phyloP scores from a whole-genome alignment of 2,329 filamentous ascomycete genomes.

The Allantophomopsis cytisporea region DNA sequence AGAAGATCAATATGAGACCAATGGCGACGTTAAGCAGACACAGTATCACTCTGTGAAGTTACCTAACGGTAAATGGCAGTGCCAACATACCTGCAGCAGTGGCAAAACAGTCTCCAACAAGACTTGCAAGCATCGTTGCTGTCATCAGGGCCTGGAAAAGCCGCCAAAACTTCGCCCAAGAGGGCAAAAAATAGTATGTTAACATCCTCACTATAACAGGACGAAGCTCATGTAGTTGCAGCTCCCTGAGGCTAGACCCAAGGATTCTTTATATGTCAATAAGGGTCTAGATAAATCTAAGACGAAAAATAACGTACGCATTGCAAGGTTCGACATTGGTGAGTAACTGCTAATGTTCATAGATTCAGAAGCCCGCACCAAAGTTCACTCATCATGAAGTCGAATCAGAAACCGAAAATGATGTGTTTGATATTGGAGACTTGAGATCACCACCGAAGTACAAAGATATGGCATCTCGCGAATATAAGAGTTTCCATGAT shows the following conservation, averaged over 20 bases:
- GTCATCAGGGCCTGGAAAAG: slow-evolving; percentile 56
- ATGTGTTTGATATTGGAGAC: too few relatives aligned
- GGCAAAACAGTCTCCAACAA: slow-evolving; percentile 21
- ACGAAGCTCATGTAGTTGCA: neutral
- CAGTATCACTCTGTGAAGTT: slow-evolving; percentile 33
- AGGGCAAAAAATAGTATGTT: neutral
- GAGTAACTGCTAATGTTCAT: neutral
- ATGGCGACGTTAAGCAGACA: slow-evolving; percentile 2
- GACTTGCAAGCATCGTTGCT: slow-evolving; percentile 59
- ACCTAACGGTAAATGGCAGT: slow-evolving; percentile 59
- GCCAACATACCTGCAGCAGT: slow-evolving; percentile 52
- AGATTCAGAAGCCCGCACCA: too few relatives aligned
- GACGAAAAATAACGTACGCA: neutral
- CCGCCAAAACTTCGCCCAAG: slow-evolving; percentile 20
- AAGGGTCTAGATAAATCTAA: neutral
- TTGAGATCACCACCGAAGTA: too few relatives aligned
- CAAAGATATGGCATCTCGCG: too few relatives aligned
- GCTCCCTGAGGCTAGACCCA: neutral
- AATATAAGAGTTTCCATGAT: too few relatives aligned
- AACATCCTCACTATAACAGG: neutral
- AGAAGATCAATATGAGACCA: slow-evolving; percentile 1
- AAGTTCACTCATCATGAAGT: too few relatives aligned
- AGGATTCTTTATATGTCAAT: neutral
- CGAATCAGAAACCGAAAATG: too few relatives aligned
- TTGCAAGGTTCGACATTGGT: neutral